Percentiles rank a stretch among this genome's conserved stretches.
phyloP scores from a whole-genome alignment of 768 basidiomycete species.

The Leucocoprinus leucothites region DNA sequence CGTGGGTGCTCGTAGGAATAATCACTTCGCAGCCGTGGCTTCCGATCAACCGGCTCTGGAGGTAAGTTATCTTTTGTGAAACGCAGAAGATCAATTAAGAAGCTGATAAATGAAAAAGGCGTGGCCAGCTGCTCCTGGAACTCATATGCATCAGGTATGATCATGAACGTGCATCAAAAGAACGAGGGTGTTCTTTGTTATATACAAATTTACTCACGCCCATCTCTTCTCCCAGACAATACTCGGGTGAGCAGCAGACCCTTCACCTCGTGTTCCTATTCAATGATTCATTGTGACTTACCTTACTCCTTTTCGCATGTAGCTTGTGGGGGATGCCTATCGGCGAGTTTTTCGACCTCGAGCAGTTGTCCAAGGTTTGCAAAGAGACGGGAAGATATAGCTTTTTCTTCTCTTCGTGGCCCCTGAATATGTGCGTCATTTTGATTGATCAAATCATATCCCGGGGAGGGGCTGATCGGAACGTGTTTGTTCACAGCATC shows the following conservation, averaged over 20 bases:
- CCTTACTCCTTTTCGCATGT: not conserved
- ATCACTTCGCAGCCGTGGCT: conserved; percentile 68
- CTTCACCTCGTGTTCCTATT: not conserved
- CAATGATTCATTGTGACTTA: too few relatives aligned
- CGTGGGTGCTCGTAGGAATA: conserved; percentile 45
- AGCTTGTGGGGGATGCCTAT: conserved; percentile 77
- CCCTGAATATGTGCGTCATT: conserved; percentile 59
- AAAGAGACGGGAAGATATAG: conserved; percentile 59
- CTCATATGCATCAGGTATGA: conserved; percentile 54
- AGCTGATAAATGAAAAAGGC: conserved; percentile 20
- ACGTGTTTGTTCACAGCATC: conserved; percentile 33
- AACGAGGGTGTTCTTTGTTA: not conserved
- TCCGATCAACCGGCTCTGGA: conserved; percentile 68
- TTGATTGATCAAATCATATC: not conserved
- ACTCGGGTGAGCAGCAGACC: conserved; percentile 41
- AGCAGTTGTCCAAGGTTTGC: conserved; percentile 55
- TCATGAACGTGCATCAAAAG: conserved; percentile 6
- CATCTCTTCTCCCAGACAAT: conserved; percentile 40
- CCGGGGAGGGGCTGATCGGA: conserved; percentile 6
- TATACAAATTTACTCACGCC: conserved; percentile 3
- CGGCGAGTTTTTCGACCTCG: conserved; percentile 75
- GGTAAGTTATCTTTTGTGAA: conserved; percentile 27
- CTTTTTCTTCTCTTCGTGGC: conserved; percentile 78
- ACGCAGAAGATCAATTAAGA: not conserved
- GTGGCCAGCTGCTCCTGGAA: conserved; percentile 49